Evolutionary conservation across 139 green algal genomes (phyloP), one percentile per base, ranked within the genome.

Genomic region (Coelastrella sp.): DNA sequence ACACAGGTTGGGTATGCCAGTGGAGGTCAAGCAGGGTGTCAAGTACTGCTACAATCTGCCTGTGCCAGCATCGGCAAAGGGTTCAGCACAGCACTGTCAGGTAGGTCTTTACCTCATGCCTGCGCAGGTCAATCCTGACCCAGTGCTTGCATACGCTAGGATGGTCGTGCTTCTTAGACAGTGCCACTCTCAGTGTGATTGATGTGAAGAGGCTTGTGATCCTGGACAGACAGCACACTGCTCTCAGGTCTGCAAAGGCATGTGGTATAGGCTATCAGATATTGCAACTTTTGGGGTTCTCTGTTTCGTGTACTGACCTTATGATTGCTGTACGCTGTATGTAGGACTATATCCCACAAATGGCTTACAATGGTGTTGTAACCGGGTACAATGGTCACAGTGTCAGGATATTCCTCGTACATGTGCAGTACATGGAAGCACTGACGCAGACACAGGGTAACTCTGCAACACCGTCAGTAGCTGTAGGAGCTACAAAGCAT

Each of bases 291-390:
- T 19, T 78, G 81, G 20, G 0, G 5, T 66, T 6, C 73, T 10
- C 3, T 54, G 54, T 73, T 5, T 19, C 1, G 2, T 71, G 20
- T 14, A 22, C 59, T 32, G 76, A 59, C 8, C 11, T 16, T 14
- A 10, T 89, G 47, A 6, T 89, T 68, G 20, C n/a, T 81, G 57
- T 66, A 32, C 17, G 61, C 59, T 19, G 5, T 58, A 47, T 89
- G 84, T 71, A 90, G 85, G 47, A 80, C 59, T 90, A 61, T 23
- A 60, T 90, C 58, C 73, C 85, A 76, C 58, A 84, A 20, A 84
- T 83, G 59, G 85, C 85, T 8, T 90, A 90, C 22, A 7, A 76
- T 11, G 73, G 73, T 22, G 61, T 90, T 65, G 7, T 83, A 3
- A n/a, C 13, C 17, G 74, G 22, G 7, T 77, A 76, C 73, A 90